phyloP scores from a whole-genome alignment of 768 basidiomycete species.

The Pleurotus sapidus region DNA sequence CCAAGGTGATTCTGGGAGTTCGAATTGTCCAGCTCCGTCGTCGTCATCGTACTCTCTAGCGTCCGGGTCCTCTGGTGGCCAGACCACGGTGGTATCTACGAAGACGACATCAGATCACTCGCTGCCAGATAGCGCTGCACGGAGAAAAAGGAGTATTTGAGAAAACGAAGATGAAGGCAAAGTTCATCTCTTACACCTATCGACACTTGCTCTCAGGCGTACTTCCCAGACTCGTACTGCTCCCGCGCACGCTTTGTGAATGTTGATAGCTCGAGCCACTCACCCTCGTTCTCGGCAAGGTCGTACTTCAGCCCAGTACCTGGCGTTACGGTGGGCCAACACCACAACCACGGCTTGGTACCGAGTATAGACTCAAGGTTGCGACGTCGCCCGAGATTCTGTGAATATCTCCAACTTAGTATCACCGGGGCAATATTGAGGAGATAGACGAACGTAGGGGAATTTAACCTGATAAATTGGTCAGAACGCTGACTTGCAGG shows the following conservation, averaged over 20 bases:
- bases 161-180: background rate
- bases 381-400: constrained; percentile 76
- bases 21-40: constrained; percentile 35
- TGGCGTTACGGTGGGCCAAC: constrained; percentile 65
- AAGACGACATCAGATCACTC: constrained; percentile 18
- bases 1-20: constrained; percentile 71
- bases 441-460: constrained; percentile 71
- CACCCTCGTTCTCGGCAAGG: constrained; percentile 68
- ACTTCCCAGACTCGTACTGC: constrained; percentile 15
- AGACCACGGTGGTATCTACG: constrained; percentile 25
- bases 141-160: background rate
- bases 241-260: constrained; percentile 15
- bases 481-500: background rate
- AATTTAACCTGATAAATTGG: constrained; percentile 66
- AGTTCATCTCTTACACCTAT: background rate
- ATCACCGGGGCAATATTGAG: constrained; percentile 10
- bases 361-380: constrained; percentile 85
- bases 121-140: background rate
- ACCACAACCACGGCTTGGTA: constrained; percentile 73
- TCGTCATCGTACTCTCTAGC: constrained; percentile 20
- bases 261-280: constrained; percentile 54
- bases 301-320: constrained; percentile 81
- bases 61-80: constrained; percentile 79
- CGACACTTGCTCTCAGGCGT: constrained; percentile 11
- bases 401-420: background rate